Base-by-base conservation (phyloP, 2,329 filamentous ascomycete genomes). In the Fusarium dlaminii region DNA sequence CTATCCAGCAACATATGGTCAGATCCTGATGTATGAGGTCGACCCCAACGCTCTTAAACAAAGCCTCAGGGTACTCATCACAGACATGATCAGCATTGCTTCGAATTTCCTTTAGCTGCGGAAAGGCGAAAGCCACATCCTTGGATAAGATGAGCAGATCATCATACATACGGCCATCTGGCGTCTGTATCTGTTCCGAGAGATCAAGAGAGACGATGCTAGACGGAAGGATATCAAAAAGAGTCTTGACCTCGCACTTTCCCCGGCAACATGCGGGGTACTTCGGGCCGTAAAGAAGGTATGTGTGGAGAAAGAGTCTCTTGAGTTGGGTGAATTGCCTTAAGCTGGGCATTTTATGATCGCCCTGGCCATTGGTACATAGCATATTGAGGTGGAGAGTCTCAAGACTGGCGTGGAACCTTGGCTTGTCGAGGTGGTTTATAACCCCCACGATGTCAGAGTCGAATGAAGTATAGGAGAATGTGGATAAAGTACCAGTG, bases 291-390 rank as follows among this genome's bases (percentile, higher is more conserved):
- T 58, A 58, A 2, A 64, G 36, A 8, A 36, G 1, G 1, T n/a
- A 22, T 14, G 49, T 13, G 12, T 12, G 18, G 12, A 67, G 32
- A 37, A 42, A 42, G 4, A 67, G 49, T 6, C 12, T 58, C 11
- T 39, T 52, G 27, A 67, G 27, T 4, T 39, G 36, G 3, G 22
- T 30, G 36, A 65, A 67, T 18, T 15, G 10, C 4, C 58, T 56
- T 3, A 65, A 57, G 60, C 36, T 57, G 15, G 60, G 49, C 12
- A 65, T 58, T 9, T n/a, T 11, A 12, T 9, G 29, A 13, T 4
- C 0, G 0, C 8, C 3, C 3, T 1, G 22, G 4, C 13, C 0
- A 18, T 12, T 8, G 8, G 3, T 6, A 0, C 10, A 11, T 20
- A 1, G 6, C 22, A 67, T 18, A 20, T 65, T 7, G 5, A 67